Base-by-base conservation (phyloP, 1,284 basidiomycete species). In the Trichosporon inkin region DNA sequence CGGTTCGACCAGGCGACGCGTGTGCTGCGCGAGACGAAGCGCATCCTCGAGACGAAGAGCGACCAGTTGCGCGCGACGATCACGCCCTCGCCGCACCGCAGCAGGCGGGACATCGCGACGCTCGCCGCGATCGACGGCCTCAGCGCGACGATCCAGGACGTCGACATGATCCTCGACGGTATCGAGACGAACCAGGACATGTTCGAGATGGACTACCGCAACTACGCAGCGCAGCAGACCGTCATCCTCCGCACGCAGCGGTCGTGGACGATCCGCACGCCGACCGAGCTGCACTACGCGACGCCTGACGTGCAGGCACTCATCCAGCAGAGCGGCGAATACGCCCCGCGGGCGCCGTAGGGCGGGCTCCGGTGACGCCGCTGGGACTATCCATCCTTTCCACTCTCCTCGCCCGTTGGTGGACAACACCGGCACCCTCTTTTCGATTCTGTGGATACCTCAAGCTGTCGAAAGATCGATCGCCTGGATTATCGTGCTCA, bases 181-280 rank as follows among this genome's bases (percentile, higher is more conserved):
- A 78, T 95, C 63, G 90, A 92, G 57, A 88, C 92, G 70, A 89
- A 92, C 68, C 85, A 88, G n/a, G 90, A 92, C 58, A 72, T 90
- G 75, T 95, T 95, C 79, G 90, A 87, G 28, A 85, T 88, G 69
- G 91, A 94, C 77, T 88, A 91, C 71, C 83, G 91, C 59, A 94
- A 94, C 77, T 90, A 91, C 77, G 91, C 90, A 53, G 92, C 92
- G 60, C 92, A 96, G 74, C 90, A 93, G 88, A 91, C 92, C 19
- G 92, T 94, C 85, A 90, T 96, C 61, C 81, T 96, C 16, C 83
- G 92, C 35, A 88, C 92, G 70, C 93, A 97, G 77, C 91, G 91
- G 78, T 88, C 87, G 71, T 96, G 92, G 92, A 93, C 86, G 63
- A 85, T 86, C 20, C 82, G 90, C 57, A 91, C 89, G 66, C 85